Evolutionary conservation across 805 yeast genomes (phyloP), one percentile per base, ranked within the genome.

Genomic region (Yarrowia keelungensis): DNA sequence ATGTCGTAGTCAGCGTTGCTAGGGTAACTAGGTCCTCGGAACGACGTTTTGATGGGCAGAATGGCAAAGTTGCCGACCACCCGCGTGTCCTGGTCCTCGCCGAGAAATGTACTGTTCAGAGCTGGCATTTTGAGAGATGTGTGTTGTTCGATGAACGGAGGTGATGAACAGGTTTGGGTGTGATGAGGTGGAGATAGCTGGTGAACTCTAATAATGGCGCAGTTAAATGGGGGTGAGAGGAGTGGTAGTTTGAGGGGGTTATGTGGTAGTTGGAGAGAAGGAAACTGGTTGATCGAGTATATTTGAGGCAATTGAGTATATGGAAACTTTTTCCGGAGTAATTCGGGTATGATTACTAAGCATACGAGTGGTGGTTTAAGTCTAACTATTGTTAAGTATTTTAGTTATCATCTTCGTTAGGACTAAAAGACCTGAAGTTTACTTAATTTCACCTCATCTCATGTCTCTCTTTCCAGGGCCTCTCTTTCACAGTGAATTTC

Each of bases 1-100:
- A 95, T 90, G 79, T 95, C 99, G 77, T 93, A 94, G 73, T 87
- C 91, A 16, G 75, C 77, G 2, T 86, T 79, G 69, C 86, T 85
- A 7, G 96, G 94, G 77, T 88, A 92, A 0, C 97, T 89, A 10
- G 99, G 98, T 5, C 99, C 98, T 73, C 97, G 85, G 78, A 86
- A 89, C 73, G 85, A 86, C 11, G 98, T 89, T 74, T 88, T 88
- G 70, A 95, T 81, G 45, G 99, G 97, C 69, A 93, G 80, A n/a
- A 95, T 79, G 5, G 90, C 91, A 71, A 92, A 82, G 79, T 93
- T 94, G 26, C 87, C 86, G 65, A 91, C 87, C 62, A 85, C 67
- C 38, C 78, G 71, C 15, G 78, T 71, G 69, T 77, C 79, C 26
- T 74, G 72, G 65, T 72, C 75, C 32, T 69, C 69, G 12, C 76